A percentile compares a stretch with the other conserved stretches of the same genome.
Conservation (phyloP, 352 stramenopile genomes). For the Globisporangium acanthophoron region DNA sequence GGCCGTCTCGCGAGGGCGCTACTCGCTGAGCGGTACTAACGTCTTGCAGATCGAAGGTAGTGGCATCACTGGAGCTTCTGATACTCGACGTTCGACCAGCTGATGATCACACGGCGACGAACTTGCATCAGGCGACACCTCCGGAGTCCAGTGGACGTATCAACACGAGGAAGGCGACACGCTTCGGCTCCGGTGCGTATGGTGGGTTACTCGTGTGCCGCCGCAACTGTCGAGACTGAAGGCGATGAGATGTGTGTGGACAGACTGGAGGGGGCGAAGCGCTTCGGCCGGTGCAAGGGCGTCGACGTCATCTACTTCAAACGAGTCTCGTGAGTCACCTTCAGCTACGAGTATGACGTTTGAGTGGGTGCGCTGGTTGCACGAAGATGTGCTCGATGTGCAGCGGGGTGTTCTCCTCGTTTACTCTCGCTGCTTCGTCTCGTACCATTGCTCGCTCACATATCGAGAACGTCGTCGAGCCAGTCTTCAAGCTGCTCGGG, state of each 20-base stretch:
- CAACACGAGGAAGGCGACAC: conserved; percentile 62
- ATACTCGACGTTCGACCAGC: neutral
- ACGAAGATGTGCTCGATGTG: neutral
- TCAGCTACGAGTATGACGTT: too few species aligned
- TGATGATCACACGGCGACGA: neutral
- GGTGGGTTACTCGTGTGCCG: neutral
- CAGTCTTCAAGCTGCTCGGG: conserved; percentile 58
- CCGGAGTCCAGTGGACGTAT: conserved; percentile 60
- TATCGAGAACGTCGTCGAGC: conserved; percentile 62
- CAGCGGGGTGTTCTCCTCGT: too few species aligned
- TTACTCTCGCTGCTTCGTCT: too few species aligned
- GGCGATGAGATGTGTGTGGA: neutral
- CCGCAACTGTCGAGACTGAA: neutral
- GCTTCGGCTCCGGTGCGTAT: conserved; percentile 40
- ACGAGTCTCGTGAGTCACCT: conserved; percentile 7
- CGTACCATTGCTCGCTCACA: conserved; percentile 10
- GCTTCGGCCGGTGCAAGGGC: conserved; percentile 70
- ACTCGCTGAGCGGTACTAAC: conserved; percentile 21
- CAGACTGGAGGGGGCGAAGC: conserved; percentile 67
- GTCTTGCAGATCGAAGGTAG: conserved; percentile 26
- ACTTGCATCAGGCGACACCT: conserved; percentile 26
- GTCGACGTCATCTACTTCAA: conserved; percentile 81
- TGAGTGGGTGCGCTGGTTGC: neutral
- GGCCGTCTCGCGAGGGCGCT: conserved; percentile 36
- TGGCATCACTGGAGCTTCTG: neutral